A percentile compares a stretch with the other conserved stretches of the same genome.
These are phyloP conservation scores for Pseudohalonectria lignicola DNA, from an alignment of 2,329 filamentous ascomycete genomes.

Conservation along the genomic window DNA sequence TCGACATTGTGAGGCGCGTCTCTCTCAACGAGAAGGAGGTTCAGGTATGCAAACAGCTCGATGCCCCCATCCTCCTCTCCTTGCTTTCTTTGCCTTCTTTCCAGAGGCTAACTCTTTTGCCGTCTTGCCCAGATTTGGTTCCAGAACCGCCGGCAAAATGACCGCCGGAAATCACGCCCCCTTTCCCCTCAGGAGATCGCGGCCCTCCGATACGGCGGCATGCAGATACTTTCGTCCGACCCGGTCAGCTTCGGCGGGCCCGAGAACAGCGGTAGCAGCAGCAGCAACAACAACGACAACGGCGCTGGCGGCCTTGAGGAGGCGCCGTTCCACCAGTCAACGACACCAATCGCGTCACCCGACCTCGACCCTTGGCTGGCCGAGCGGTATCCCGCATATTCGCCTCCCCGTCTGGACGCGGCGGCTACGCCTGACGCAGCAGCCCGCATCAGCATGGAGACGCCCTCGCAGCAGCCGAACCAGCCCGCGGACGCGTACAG, in stretches of 20 bases:
- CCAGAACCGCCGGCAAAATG: constrained; percentile 88
- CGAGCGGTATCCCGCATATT: constrained; percentile 4
- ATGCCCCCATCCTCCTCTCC: no score
- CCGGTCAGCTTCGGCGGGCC: constrained; percentile 15
- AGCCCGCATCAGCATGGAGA: constrained; percentile 4
- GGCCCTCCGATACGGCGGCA: constrained; percentile 43
- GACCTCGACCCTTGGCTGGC: constrained; percentile 11
- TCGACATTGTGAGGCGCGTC: constrained; percentile 74
- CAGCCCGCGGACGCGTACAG: neutral
- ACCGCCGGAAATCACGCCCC: constrained; percentile 78
- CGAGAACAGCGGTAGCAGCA: neutral
- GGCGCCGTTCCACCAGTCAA: constrained; percentile 4
- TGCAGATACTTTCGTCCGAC: constrained; percentile 40
- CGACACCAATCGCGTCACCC: constrained; percentile 11
- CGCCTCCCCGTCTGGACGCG: neutral
- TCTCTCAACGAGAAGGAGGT: constrained; percentile 92
- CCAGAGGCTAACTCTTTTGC: neutral
- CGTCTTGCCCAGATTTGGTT: constrained; percentile 72
- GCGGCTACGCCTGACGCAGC: neutral
- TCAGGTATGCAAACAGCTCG: constrained; percentile 75
- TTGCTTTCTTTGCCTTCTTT: constrained; percentile 2
- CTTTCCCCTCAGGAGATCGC: constrained; percentile 68
- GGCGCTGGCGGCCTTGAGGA: neutral
- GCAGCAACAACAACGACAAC: constrained; percentile 4
- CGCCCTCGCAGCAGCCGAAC: constrained; percentile 3